Evolutionary conservation across 257 asterid species (phyloP).

Genomic region (Capsicum chinense): DNA sequence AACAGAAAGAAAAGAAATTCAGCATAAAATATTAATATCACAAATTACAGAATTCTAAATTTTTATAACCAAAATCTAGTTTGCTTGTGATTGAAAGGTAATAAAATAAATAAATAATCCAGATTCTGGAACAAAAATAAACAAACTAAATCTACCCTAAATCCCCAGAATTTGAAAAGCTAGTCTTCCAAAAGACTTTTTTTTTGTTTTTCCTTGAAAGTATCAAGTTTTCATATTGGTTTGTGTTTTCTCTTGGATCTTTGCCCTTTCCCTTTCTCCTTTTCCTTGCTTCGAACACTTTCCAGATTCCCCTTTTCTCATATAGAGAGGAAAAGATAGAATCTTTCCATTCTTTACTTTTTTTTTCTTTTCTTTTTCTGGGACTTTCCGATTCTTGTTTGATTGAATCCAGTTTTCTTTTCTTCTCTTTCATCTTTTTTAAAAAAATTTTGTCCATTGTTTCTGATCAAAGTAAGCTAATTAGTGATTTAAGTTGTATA

Average conservation of each 20-base stretch:
- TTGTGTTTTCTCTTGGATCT: background rate
- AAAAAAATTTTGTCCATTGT: background rate
- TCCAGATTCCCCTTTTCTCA: background rate
- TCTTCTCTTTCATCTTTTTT: no score
- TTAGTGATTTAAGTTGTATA: background rate
- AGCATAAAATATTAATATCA: background rate
- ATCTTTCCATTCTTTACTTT: constrained; percentile 21
- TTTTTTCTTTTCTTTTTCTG: background rate
- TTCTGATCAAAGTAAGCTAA: background rate
- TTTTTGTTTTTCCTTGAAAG: background rate
- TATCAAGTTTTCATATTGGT: background rate
- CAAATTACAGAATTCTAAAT: background rate
- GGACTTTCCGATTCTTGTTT: constrained; percentile 8
- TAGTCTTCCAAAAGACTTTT: background rate
- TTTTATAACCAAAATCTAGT: background rate
- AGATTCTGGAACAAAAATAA: constrained; percentile 13
- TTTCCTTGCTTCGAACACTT: background rate
- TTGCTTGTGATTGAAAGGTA: background rate
- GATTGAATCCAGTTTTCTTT: background rate
- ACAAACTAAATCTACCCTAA: background rate
- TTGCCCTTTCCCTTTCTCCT: background rate
- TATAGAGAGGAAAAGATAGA: background rate
- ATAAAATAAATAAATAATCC: background rate
- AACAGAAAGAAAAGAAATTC: background rate
- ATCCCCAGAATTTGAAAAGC: constrained; percentile 1